Percentiles rank a stretch among this genome's conserved stretches.
These are phyloP conservation scores for Aspergillus glaucus DNA, from an alignment of 2,329 filamentous ascomycete genomes.

Conservation along the genomic window DNA sequence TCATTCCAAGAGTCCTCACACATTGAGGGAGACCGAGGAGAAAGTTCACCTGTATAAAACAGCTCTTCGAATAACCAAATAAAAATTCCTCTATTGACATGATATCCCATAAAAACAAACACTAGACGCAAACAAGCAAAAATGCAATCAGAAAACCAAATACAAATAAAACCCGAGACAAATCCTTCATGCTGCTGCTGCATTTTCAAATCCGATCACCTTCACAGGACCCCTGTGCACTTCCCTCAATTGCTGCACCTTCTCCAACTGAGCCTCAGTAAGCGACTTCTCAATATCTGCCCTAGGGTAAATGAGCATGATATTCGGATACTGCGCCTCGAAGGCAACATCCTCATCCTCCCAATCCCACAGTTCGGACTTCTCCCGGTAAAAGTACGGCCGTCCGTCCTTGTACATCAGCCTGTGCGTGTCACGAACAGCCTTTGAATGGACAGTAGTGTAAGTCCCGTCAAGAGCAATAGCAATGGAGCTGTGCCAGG, in stretches of 20 bases:
- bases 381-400: constrained; percentile 48
- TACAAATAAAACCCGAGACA: no score
- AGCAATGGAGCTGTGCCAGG: constrained; percentile 32
- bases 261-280: constrained; percentile 17
- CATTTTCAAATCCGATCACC: no score
- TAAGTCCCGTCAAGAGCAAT: constrained; percentile 22
- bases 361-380: constrained; percentile 42
- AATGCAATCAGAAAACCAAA: no score
- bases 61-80: no score
- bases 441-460: constrained; percentile 18
- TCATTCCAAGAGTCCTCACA: no score
- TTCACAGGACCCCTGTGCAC: no score
- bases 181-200: no score
- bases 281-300: constrained; percentile 20
- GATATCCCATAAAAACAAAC: no score
- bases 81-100: no score
- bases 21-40: no score
- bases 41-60: no score
- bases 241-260: constrained; percentile 27
- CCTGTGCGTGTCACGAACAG: constrained; percentile 35
- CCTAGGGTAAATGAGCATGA: constrained; percentile 16
- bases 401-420: constrained; percentile 41
- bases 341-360: constrained; percentile 31
- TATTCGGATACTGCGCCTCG: constrained; percentile 43
- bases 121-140: no score